phyloP scores from a whole-genome alignment of 331 rosid species.

The Malus hybrid region DNA sequence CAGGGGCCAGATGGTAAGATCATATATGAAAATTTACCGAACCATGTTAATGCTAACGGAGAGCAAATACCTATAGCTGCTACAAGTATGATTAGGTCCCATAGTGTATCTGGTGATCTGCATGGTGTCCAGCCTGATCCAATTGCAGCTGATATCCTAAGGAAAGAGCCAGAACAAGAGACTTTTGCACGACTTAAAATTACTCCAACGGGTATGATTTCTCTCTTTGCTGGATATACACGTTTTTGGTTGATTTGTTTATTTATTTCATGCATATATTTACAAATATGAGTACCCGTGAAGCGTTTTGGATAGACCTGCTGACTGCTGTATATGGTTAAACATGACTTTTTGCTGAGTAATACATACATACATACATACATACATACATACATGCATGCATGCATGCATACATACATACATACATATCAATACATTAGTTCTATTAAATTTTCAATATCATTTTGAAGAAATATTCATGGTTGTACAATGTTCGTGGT shows the following conservation, averaged over 20 bases:
- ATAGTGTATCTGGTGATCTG: constrained; percentile 87
- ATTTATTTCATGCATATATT: neutral
- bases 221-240: constrained; percentile 6
- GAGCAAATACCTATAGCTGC: constrained; percentile 59
- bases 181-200: constrained; percentile 72
- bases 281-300: neutral
- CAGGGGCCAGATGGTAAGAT: constrained; percentile 63
- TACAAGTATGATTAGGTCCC: constrained; percentile 88
- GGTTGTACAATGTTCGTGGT: no score
- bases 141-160: constrained; percentile 92
- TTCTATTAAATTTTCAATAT: no score
- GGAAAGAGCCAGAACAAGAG: constrained; percentile 97
- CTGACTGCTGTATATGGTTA: neutral
- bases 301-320: neutral
- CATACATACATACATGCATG: no score
- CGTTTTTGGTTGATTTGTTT: neutral
- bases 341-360: neutral
- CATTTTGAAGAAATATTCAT: no score
- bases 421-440: no score
- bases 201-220: constrained; percentile 61
- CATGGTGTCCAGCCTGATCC: constrained; percentile 99
- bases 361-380: no score
- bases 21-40: constrained; percentile 52
- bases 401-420: no score
- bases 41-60: constrained; percentile 57